A percentile compares a stretch with the other conserved stretches of the same genome.
Evolutionary conservation across 306 rosid species (phyloP).

Genomic region (Ochetophila trinervis): DNA sequence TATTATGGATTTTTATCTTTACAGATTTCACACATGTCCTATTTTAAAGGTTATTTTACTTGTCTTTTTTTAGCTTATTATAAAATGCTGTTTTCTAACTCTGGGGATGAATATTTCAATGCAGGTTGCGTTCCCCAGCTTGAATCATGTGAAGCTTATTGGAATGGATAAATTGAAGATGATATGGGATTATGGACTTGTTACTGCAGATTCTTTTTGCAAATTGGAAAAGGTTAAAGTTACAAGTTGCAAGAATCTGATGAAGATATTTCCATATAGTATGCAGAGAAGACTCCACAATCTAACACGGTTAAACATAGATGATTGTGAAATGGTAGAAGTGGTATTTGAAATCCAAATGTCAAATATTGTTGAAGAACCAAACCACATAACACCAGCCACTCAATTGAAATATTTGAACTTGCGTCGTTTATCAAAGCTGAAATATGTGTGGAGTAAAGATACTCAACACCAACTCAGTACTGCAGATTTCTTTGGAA

Average conservation of each 20-base stretch:
- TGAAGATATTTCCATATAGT: too few relatives aligned
- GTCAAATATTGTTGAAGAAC: background rate
- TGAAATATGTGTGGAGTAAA: background rate
- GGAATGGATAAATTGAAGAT: conserved; percentile 8
- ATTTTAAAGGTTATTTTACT: background rate
- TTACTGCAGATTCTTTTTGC: too few relatives aligned
- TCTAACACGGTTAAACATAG: too few relatives aligned
- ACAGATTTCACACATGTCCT: too few relatives aligned
- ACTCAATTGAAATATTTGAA: background rate
- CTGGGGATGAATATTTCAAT: background rate
- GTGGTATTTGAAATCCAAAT: background rate
- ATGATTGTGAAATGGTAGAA: too few relatives aligned
- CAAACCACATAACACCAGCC: background rate
- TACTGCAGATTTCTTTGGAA: too few relatives aligned
- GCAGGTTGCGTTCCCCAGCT: conserved; percentile 10
- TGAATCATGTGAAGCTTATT: background rate
- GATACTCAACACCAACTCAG: too few relatives aligned
- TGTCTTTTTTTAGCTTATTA: background rate
- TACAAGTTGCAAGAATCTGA: too few relatives aligned
- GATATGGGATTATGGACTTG: background rate
- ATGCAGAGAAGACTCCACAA: too few relatives aligned
- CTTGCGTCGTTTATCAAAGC: background rate
- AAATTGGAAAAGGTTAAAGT: too few relatives aligned
- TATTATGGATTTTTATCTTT: too few relatives aligned
- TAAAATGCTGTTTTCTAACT: background rate